Evolutionary conservation across 768 basidiomycete species (phyloP).

Genomic region (Gautieria morchelliformis): DNA sequence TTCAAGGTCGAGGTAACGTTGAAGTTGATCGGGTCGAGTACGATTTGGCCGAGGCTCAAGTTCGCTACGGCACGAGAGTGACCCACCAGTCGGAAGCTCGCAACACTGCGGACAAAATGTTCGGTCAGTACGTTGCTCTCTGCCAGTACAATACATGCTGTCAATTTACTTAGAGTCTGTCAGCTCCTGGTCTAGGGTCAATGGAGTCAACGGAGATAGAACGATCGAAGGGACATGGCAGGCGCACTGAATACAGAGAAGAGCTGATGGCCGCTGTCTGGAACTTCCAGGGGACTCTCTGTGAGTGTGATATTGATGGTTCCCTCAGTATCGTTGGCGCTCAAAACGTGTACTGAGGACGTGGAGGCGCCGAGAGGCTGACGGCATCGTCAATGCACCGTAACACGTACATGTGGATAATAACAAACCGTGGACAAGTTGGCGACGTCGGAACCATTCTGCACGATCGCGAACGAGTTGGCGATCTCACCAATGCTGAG

Average conservation of each 20-base stretch:
- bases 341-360: constrained; percentile 46
- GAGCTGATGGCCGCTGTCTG: constrained; percentile 34
- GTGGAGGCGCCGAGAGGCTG: constrained; percentile 56
- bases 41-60: constrained; percentile 53
- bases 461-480: constrained; percentile 55
- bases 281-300: constrained; percentile 40
- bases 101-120: neutral
- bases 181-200: constrained; percentile 39
- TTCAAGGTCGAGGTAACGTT: constrained; percentile 52
- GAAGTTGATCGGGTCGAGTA: constrained; percentile 63
- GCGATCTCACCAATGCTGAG: constrained; percentile 49
- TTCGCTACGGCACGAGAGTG: constrained; percentile 51
- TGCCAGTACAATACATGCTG: neutral
- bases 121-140: neutral
- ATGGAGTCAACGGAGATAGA: neutral
- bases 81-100: constrained; percentile 50
- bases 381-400: neutral
- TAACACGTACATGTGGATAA: neutral
- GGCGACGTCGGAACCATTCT: constrained; percentile 42
- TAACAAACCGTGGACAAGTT: constrained; percentile 45
- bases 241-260: constrained; percentile 55
- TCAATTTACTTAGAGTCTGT: constrained; percentile 33
- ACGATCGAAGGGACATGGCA: neutral
- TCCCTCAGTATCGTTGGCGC: constrained; percentile 47
- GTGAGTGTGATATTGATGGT: constrained; percentile 54